These are phyloP conservation scores for Neurospora cerealis DNA, from an alignment of 495 filamentous ascomycete species.

Conservation along the genomic window DNA sequence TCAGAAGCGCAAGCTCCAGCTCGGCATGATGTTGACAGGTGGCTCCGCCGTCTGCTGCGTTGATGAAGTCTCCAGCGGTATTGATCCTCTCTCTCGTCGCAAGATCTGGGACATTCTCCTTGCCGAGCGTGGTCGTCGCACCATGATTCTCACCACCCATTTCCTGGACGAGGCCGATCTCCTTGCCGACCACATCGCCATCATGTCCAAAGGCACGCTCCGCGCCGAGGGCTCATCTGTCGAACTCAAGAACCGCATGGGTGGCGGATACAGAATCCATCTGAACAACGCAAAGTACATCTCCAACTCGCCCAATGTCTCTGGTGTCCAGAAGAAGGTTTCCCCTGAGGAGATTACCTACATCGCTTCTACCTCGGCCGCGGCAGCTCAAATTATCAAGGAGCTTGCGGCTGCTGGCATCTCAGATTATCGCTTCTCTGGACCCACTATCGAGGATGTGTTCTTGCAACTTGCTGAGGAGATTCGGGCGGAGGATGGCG, in stretches of 20 bases:
- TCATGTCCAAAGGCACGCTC: slow-evolving; percentile 62
- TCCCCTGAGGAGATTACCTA: slow-evolving; percentile 63
- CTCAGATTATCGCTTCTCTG: slow-evolving; percentile 64
- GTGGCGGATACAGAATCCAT: slow-evolving; percentile 72
- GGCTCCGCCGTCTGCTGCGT: slow-evolving; percentile 78
- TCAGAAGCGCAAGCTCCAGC: slow-evolving; percentile 83
- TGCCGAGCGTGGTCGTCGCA: slow-evolving; percentile 63
- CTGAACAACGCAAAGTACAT: slow-evolving; percentile 43
- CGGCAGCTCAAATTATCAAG: slow-evolving; percentile 56
- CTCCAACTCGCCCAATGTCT: slow-evolving; percentile 39
- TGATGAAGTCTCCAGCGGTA: slow-evolving; percentile 74
- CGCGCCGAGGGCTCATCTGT: slow-evolving; percentile 66
- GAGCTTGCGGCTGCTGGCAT: slow-evolving; percentile 51
- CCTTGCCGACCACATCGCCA: slow-evolving; percentile 66
- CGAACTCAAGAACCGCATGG: slow-evolving; percentile 59
- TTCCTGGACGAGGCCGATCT: slow-evolving; percentile 74
- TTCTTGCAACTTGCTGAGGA: slow-evolving; percentile 78
- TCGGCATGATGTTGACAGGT: slow-evolving; percentile 89
- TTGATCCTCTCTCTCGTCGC: slow-evolving; percentile 69
- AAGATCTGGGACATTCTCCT: slow-evolving; percentile 89
- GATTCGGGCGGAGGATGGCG: slow-evolving; percentile 29
- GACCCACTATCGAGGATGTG: slow-evolving; percentile 80
- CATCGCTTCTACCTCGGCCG: slow-evolving; percentile 48
- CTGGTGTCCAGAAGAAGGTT: slow-evolving; percentile 44
- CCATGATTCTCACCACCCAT: slow-evolving; percentile 78